Conservation (phyloP, 2,329 filamentous ascomycete species). For the Phaeomoniella chlamydospora region DNA sequence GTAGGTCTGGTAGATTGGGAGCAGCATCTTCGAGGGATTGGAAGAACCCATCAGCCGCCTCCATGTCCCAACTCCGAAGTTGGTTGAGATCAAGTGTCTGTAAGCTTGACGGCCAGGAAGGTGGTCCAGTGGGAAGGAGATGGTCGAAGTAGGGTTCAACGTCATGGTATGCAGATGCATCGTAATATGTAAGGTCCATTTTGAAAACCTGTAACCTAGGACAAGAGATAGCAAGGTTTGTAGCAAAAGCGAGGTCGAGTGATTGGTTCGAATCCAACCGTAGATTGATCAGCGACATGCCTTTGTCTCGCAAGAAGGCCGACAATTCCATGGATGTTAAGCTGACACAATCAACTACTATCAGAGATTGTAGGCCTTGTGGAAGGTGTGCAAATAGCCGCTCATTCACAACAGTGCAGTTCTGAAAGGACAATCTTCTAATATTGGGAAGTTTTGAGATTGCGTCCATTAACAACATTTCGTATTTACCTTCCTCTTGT, state of each 20-base stretch:
- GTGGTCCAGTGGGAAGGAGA: slow-evolving; percentile 29
- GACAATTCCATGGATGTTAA: slow-evolving; percentile 53
- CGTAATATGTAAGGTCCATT: slow-evolving; percentile 69
- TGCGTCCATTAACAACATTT: slow-evolving; percentile 24
- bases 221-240: slow-evolving; percentile 50
- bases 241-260: slow-evolving; percentile 61
- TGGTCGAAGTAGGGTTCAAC: slow-evolving; percentile 60
- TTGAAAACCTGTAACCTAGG: slow-evolving; percentile 55
- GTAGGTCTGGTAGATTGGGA: slow-evolving; percentile 48
- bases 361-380: slow-evolving; percentile 48
- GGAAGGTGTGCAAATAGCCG: slow-evolving; percentile 57
- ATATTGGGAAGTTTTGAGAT: slow-evolving; percentile 48
- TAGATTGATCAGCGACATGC: slow-evolving; percentile 51
- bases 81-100: slow-evolving; percentile 61
- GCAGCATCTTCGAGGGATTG: slow-evolving; percentile 63
- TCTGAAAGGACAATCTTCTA: slow-evolving; percentile 56
- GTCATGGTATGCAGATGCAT: slow-evolving; percentile 53
- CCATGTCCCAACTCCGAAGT: slow-evolving; percentile 57
- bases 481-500: slow-evolving; percentile 3
- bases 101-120: slow-evolving; percentile 64
- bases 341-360: slow-evolving; percentile 66
- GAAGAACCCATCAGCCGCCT: slow-evolving; percentile 63
- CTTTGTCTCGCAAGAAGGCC: slow-evolving; percentile 52
- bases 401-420: slow-evolving; percentile 57
- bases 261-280: slow-evolving; percentile 66